These are phyloP conservation scores for Ophiostoma ips DNA, from an alignment of 2,329 filamentous ascomycete species.

Conservation along the genomic window DNA sequence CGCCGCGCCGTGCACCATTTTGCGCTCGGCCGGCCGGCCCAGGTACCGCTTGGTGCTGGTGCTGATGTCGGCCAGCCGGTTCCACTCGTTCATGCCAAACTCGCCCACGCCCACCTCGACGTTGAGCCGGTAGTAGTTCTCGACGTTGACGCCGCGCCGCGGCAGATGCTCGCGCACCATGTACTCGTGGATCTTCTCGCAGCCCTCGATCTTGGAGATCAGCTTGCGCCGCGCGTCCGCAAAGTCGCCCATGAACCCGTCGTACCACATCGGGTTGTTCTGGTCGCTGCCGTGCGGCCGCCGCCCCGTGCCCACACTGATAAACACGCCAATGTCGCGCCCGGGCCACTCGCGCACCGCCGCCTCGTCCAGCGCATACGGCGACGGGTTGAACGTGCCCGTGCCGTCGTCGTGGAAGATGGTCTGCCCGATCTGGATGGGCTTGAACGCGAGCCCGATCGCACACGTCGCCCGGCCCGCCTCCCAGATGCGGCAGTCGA, in stretches of 20 bases:
- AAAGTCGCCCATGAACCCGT: slow-evolving; percentile 83
- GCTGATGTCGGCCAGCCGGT: slow-evolving; percentile 84
- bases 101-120: slow-evolving; percentile 93
- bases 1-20: slow-evolving; percentile 62
- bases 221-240: slow-evolving; percentile 76
- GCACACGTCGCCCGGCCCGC: slow-evolving; percentile 89
- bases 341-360: slow-evolving; percentile 90
- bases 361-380: slow-evolving; percentile 77
- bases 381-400: slow-evolving; percentile 84
- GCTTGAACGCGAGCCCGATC: slow-evolving; percentile 88
- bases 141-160: slow-evolving; percentile 65
- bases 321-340: slow-evolving; percentile 77
- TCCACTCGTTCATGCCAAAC: slow-evolving; percentile 98
- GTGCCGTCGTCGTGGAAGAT: slow-evolving; percentile 86
- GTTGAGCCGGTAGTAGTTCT: slow-evolving; percentile 93
- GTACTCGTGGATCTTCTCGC: slow-evolving; percentile 75
- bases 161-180: slow-evolving; percentile 70
- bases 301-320: slow-evolving; percentile 91
- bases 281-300: slow-evolving; percentile 52
- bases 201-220: slow-evolving; percentile 88
- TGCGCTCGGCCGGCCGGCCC: slow-evolving; percentile 55
- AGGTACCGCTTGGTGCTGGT: slow-evolving; percentile 82
- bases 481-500: slow-evolving; percentile 93
- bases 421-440: slow-evolving; percentile 84
- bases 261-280: slow-evolving; percentile 75